phyloP scores from a whole-genome alignment of 2,329 filamentous ascomycete species.

The Colletotrichum gigasporum region DNA sequence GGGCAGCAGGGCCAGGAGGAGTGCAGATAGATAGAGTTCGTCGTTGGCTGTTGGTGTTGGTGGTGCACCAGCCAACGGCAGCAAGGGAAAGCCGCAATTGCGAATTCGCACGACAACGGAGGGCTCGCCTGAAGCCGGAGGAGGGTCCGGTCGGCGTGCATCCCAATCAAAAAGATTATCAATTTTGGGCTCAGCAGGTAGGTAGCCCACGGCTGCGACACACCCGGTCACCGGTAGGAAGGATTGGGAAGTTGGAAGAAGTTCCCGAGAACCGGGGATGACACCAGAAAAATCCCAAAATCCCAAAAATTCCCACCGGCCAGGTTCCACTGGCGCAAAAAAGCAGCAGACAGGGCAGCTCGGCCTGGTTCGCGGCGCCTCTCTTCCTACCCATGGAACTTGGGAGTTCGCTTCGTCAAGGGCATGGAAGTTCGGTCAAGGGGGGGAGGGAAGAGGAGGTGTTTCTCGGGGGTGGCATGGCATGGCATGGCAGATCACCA shows the following conservation, averaged over 20 bases:
- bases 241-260: slow-evolving; percentile 22
- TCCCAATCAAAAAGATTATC: slow-evolving; percentile 18
- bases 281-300: background rate
- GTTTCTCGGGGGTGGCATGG: too few species aligned
- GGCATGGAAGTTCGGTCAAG: too few species aligned
- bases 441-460: background rate
- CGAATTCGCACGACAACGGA: background rate
- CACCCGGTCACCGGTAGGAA: slow-evolving; percentile 27
- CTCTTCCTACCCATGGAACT: background rate
- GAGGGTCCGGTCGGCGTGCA: background rate
- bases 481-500: too few species aligned
- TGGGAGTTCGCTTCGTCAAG: too few species aligned
- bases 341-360: too few species aligned
- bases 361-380: slow-evolving; percentile 3
- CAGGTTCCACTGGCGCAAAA: background rate
- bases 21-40: slow-evolving; percentile 2
- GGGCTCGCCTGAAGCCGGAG: slow-evolving; percentile 7
- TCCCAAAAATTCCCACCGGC: too few species aligned
- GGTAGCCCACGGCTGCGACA: too few species aligned
- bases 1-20: background rate
- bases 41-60: slow-evolving; percentile 10
- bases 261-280: slow-evolving; percentile 27
- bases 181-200: too few species aligned
- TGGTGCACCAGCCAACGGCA: slow-evolving; percentile 1
- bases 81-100: background rate